Base-by-base conservation (phyloP, 768 basidiomycete genomes). In the Trametes meyenii region DNA sequence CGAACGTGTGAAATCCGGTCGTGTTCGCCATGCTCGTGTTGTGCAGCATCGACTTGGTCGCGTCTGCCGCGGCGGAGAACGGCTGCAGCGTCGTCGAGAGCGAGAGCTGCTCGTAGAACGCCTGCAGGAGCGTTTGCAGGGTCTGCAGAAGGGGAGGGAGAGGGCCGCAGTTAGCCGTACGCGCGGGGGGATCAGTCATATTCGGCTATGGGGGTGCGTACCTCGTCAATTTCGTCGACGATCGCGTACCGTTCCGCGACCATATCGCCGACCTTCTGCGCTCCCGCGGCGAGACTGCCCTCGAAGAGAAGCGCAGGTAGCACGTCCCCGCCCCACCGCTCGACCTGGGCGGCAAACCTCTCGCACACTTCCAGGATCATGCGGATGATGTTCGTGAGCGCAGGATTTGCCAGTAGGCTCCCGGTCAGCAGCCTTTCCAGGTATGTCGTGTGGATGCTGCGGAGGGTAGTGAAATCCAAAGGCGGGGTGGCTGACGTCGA, bases 321-420 rank as follows among this genome's bases (percentile, higher is more conserved):
- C 10, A 96, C 85, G 70, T 96, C 92, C 0, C 94, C 94, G 13
- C 92, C 93, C 94, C 94, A 97, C 54, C 94, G 78, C 73, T 96
- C 94, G 0, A 96, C 84, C 64, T 93, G 86, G 7, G 85, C 92
- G n/a, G 88, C 89, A 70, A 96, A 92, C 10, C 86, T 82, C 70
- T 92, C 93, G 71, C 93, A 96, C 10, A 89, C 79, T 65, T 93
- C 91, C 51, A 96, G 78, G 58, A 96, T 86, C 35, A 85, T 81
- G 17, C 86, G 85, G 40, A 95, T 76, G 43, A 85, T 83, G 1
- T 81, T 73, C 6, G 88, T 84, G 19, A 92, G 74, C 4, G 79
- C 73, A 0, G 83, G 70, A 65, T 93, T 90, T 5, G 87, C 82
- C 53, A 97, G 75, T 38, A 97, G 76, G 61, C 89, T 92, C 0